Percentiles rank a stretch among this genome's conserved stretches.
phyloP scores from a whole-genome alignment of 2,329 filamentous ascomycete species.

The Berkeleyomyces rouxiae region DNA sequence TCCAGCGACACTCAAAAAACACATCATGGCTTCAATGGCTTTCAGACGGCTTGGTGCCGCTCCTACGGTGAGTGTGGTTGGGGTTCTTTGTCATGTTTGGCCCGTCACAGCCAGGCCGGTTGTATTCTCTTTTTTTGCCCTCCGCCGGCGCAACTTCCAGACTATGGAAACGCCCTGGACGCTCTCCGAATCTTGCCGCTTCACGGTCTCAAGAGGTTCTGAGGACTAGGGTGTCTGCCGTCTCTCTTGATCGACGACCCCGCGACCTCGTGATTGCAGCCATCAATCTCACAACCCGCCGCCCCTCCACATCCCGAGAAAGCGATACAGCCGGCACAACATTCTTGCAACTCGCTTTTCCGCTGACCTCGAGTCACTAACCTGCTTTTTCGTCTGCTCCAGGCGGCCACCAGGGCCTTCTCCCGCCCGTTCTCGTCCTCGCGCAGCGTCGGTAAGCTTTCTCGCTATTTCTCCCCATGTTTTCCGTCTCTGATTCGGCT shows the following conservation, averaged over 20 bases:
- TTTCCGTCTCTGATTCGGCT: neutral
- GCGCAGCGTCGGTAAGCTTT: slow-evolving; percentile 51
- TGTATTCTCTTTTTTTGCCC: slow-evolving; percentile 14
- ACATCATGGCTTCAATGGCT: slow-evolving; percentile 42
- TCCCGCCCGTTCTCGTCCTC: slow-evolving; percentile 76
- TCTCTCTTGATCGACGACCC: neutral
- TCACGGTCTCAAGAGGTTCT: too few relatives aligned
- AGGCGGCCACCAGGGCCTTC: slow-evolving; percentile 32
- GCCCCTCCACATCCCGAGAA: neutral
- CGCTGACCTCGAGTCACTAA: slow-evolving; percentile 3
- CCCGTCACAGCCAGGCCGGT: slow-evolving; percentile 1
- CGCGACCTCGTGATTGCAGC: neutral
- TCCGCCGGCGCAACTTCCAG: neutral
- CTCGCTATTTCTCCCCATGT: neutral
- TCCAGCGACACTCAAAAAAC: neutral
- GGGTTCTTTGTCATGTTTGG: neutral
- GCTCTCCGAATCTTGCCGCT: too few relatives aligned
- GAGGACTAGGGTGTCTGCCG: neutral
- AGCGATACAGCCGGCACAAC: neutral
- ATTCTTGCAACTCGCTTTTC: neutral
- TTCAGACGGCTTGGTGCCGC: slow-evolving; percentile 42
- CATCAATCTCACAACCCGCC: neutral
- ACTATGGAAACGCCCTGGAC: too few relatives aligned
- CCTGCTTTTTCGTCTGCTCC: neutral
- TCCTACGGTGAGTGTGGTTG: slow-evolving; percentile 33